Base-by-base conservation (phyloP, 257 asterid genomes). In the Scutellaria barbata region DNA sequence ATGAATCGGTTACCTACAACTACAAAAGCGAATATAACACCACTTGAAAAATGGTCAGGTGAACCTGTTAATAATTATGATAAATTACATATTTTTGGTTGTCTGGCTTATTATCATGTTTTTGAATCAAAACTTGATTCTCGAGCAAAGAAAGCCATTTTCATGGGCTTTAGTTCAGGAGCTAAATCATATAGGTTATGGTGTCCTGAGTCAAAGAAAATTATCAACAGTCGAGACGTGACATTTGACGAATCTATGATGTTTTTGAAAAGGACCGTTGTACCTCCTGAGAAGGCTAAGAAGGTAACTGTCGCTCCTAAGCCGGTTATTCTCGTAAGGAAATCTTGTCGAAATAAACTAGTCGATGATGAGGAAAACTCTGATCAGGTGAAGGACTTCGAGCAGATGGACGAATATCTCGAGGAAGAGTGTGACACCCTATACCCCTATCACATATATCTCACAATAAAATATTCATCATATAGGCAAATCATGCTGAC, bases 231-330 rank as follows among this genome's bases (percentile, higher is more conserved):
- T n/a, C n/a, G n/a, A n/a, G n/a, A n/a, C n/a, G n/a, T n/a, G n/a
- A n/a, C n/a, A n/a, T 65, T 65, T 65, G 58, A 65, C 17, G 71
- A 65, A n/a, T 25, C 30, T 20, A 10, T 5, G 5, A 65, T 65
- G 71, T 11, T 65, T 2, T 47, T 47, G 54, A 11, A 47, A 65
- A 47, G 9, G n/a, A 39, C 7, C 16, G 13, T 18, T 18, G 3
- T 22, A 22, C 30, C 17, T 13, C 30, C 59, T 10, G 17, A 18
- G 14, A 14, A 30, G 17, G 59, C 35, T 53, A 16, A 30, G 17
- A 10, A 53, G 30, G n/a, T n/a, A 25, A 1, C 59, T 10, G 8
- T 16, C 30, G 17, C 8, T 17, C n/a, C 56, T 5, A 11, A n/a
- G n/a, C n/a, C n/a, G n/a, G n/a, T 20, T 6, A 43, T 8, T 9